Percentiles rank a stretch among this genome's conserved stretches.
Conservation (phyloP, 2,329 filamentous ascomycete genomes). For the Hypoxylon sp. region DNA sequence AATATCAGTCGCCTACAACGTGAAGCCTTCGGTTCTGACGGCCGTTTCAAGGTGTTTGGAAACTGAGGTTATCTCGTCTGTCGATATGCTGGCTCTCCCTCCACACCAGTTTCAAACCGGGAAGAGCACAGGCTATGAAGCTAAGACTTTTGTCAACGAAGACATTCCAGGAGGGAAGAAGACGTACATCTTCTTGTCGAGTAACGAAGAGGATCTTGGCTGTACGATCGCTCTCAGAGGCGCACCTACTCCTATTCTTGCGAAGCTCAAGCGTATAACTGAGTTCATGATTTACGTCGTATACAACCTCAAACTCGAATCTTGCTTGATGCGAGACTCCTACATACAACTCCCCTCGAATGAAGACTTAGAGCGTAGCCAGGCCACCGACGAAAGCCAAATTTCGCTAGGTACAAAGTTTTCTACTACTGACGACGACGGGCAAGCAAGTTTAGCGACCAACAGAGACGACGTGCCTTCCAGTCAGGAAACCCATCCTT, state of each 20-base stretch:
- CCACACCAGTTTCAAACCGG: constrained; percentile 75
- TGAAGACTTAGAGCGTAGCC: constrained; percentile 53
- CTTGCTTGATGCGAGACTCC: constrained; percentile 91
- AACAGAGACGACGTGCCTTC: constrained; percentile 36
- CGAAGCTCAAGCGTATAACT: constrained; percentile 88
- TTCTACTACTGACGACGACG: constrained; percentile 24
- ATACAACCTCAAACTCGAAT: constrained; percentile 96
- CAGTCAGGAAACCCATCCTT: constrained; percentile 37
- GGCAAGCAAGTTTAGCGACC: constrained; percentile 34
- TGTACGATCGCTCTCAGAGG: constrained; percentile 94
- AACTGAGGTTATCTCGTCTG: constrained; percentile 90
- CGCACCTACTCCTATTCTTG: constrained; percentile 72
- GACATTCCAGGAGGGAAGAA: constrained; percentile 79
- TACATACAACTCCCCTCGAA: constrained; percentile 82
- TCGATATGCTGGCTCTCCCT: constrained; percentile 86
- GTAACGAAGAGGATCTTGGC: constrained; percentile 86
- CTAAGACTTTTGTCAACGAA: constrained; percentile 91
- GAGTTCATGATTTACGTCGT: constrained; percentile 99
- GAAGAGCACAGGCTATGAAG: constrained; percentile 85
- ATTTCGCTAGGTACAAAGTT: constrained; percentile 44
- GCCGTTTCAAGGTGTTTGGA: constrained; percentile 93
- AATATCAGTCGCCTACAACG: constrained; percentile 94
- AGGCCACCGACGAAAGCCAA: constrained; percentile 49
- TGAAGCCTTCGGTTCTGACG: constrained; percentile 94
- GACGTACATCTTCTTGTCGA: constrained; percentile 94